Evolutionary conservation across 73 alveolate genomes (phyloP).

Genomic region (Paramecium tetraurelia): DNA sequence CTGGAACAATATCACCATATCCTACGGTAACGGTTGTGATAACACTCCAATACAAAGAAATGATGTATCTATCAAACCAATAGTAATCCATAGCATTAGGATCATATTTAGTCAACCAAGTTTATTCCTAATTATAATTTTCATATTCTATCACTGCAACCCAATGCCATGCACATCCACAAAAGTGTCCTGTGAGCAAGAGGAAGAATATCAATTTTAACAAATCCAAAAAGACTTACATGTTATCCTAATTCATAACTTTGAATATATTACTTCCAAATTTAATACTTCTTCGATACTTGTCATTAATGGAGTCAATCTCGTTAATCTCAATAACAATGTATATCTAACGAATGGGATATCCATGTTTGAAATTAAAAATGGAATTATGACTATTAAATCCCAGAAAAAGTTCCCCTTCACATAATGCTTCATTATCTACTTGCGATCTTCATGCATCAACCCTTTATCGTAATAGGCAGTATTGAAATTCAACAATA

Average conservation of each 20-base stretch:
- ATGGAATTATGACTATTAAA: slow-evolving; percentile 66
- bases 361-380: slow-evolving; percentile 50
- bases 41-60: slow-evolving; percentile 77
- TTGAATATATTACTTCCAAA: slow-evolving; percentile 34
- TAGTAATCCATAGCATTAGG: slow-evolving; percentile 52
- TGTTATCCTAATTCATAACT: slow-evolving; percentile 56
- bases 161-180: slow-evolving; percentile 62
- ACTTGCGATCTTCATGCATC: slow-evolving; percentile 58
- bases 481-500: slow-evolving; percentile 69
- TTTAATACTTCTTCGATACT: slow-evolving; percentile 61
- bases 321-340: slow-evolving; percentile 64
- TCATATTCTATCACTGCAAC: slow-evolving; percentile 53
- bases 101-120: slow-evolving; percentile 50
- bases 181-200: slow-evolving; percentile 44
- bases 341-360: slow-evolving; percentile 66
- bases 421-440: slow-evolving; percentile 68
- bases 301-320: slow-evolving; percentile 63
- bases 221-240: slow-evolving; percentile 57
- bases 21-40: slow-evolving; percentile 84
- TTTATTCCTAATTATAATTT: neutral
- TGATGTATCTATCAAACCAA: slow-evolving; percentile 67
- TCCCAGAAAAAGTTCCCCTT: slow-evolving; percentile 72
- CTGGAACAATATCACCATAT: slow-evolving; percentile 86
- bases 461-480: slow-evolving; percentile 75
- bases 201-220: slow-evolving; percentile 49